These are phyloP conservation scores for Capsella bursapastoris DNA, from an alignment of 345 rosid genomes.

Conservation along the genomic window DNA sequence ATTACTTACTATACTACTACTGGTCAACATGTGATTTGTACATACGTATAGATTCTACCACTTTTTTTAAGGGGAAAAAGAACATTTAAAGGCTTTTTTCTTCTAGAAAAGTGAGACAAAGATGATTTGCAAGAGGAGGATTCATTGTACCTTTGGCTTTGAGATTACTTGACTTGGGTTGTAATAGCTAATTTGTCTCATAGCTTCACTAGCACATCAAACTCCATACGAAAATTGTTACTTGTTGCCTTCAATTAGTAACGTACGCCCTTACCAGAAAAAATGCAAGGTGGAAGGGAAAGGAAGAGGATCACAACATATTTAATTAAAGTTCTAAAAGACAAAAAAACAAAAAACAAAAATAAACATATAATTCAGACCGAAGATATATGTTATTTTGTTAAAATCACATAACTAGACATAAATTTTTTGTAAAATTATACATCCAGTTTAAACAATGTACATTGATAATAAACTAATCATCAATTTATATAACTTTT, in stretches of 20 bases:
- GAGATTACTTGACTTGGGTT: neutral
- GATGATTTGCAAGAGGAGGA: neutral
- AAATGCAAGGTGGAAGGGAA: neutral
- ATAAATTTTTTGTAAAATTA: neutral
- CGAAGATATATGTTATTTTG: neutral
- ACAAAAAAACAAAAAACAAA: neutral
- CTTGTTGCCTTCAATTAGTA: neutral
- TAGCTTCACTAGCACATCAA: neutral
- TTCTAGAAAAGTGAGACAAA: neutral
- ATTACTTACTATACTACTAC: neutral
- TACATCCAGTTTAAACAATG: neutral
- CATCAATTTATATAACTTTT: neutral
- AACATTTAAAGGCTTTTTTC: neutral
- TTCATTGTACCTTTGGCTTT: neutral
- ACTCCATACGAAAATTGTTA: slow-evolving; percentile 3
- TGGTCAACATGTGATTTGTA: slow-evolving; percentile 36
- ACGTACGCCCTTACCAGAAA: neutral
- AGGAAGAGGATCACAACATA: neutral
- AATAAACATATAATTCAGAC: neutral
- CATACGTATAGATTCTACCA: slow-evolving; percentile 3
- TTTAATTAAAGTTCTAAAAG: neutral
- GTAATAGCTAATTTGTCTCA: neutral
- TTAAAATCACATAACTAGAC: neutral
- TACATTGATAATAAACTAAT: neutral
- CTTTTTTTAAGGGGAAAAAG: neutral